Base-by-base conservation (phyloP, 176 grass and related monocot genomes). In the Secale cereale region DNA sequence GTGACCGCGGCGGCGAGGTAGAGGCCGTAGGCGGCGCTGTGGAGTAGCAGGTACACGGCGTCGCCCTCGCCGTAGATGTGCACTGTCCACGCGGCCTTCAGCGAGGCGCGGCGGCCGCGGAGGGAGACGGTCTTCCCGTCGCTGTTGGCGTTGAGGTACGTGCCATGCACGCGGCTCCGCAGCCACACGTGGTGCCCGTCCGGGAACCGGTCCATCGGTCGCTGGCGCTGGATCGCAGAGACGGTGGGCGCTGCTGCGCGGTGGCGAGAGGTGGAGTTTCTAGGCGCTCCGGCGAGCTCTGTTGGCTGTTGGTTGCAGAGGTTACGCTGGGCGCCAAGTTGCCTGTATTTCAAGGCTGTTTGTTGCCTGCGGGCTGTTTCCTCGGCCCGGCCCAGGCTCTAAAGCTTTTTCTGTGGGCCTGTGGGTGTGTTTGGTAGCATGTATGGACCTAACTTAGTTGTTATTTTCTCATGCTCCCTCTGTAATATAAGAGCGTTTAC, bases 131-230 rank as follows among this genome's bases (percentile, higher is more conserved):
- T 8, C 6, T 3, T 4, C n/a, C 86, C 74, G 31, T 65, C 56
- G 16, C 64, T 25, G 65, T 87, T 78, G 31, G 70, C 85, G 70
- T 56, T 32, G 59, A 87, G 74, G 63, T 78, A 85, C 23, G 45
- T 57, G 14, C 43, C 78, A 17, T 36, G 39, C 68, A 30, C 39
- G 41, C 29, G 41, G 66, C 76, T 86, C 40, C 78, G 56, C 30
- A 86, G 85, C 22, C 77, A 26, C 69, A 81, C 59, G 59, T 65
- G 45, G 2, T 52, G 59, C 23, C n/a, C 10, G 23, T 81, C 69
- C 3, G 27, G 69, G 78, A 87, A 87, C 23, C 2, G 4, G 7
- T 76, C 70, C 85, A 87, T 87, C 32, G 35, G 2, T 37, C 6
- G 61, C 61, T 14, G 61, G 11, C 14, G 45, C 45, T 6, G 13